Conservation (phyloP, 208 protist species). For the Trypanosoma boissoni region DNA sequence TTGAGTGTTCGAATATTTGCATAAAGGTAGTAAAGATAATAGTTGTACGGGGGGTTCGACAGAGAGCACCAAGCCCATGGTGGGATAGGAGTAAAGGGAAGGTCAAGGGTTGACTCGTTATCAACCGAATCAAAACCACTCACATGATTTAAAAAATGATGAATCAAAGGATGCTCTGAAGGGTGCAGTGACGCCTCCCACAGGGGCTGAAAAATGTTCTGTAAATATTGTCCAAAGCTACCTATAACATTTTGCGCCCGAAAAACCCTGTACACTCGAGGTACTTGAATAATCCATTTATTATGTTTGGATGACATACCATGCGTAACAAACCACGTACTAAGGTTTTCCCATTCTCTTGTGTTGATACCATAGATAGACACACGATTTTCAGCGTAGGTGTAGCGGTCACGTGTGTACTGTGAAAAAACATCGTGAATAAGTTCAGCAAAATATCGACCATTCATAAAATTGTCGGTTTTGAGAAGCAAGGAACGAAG, state of each 20-base stretch:
- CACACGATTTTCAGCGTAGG: constrained; percentile 92
- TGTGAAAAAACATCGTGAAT: constrained; percentile 95
- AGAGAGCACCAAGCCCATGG: constrained; percentile 93
- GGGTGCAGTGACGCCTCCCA: constrained; percentile 98
- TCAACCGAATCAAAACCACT: constrained; percentile 99
- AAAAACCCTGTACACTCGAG: constrained; percentile 95
- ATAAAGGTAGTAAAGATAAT: constrained; percentile 99
- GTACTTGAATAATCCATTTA: constrained; percentile 98
- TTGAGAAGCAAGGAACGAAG: constrained; percentile 98
- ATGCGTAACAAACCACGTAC: constrained; percentile 95
- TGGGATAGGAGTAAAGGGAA: constrained; percentile 69
- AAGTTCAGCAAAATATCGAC: constrained; percentile 97
- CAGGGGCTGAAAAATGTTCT: constrained; percentile 98
- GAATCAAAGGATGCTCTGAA: constrained; percentile 92
- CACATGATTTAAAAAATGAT: constrained; percentile 96
- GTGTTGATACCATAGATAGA: constrained; percentile 91
- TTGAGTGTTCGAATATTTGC: constrained; percentile 98
- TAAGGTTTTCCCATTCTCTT: constrained; percentile 96
- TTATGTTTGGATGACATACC: constrained; percentile 95
- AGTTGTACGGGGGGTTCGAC: constrained; percentile 98
- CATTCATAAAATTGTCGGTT: constrained; percentile 98
- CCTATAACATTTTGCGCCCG: constrained; percentile 85
- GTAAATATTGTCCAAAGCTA: constrained; percentile 95
- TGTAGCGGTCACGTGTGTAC: constrained; percentile 95
- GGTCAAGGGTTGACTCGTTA: constrained; percentile 97